Conservation (phyloP, 345 rosid species). For the Syzygium jambos region DNA sequence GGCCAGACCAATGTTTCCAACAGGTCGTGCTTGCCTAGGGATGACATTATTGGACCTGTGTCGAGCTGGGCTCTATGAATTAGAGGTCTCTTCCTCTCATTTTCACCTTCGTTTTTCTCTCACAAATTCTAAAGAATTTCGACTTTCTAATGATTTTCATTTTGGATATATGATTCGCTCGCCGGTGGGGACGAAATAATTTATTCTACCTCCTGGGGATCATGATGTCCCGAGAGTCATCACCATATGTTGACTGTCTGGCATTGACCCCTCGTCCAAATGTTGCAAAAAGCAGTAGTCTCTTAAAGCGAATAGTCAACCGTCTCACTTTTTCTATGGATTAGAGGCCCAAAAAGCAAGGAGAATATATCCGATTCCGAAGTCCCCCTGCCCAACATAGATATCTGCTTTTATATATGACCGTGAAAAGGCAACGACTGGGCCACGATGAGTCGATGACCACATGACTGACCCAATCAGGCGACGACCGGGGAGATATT, state of each 20-base stretch:
- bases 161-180: fast-evolving
- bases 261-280: neutral
- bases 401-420: too few relatives aligned
- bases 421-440: too few relatives aligned
- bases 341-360: neutral
- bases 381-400: too few relatives aligned
- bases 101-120: neutral
- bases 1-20: neutral
- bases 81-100: neutral
- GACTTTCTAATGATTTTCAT: neutral
- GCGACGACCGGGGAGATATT: too few relatives aligned
- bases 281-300: neutral
- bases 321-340: neutral
- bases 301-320: neutral
- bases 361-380: too few relatives aligned
- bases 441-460: too few relatives aligned
- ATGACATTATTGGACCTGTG: too few relatives aligned
- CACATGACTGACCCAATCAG: too few relatives aligned
- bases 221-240: neutral
- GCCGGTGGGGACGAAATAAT: neutral
- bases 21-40: neutral
- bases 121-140: neutral
- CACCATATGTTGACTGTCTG: neutral
- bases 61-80: too few relatives aligned
- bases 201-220: neutral